These are phyloP conservation scores for Alternaria sp. DNA, from an alignment of 2,329 filamentous ascomycete species.

Conservation along the genomic window DNA sequence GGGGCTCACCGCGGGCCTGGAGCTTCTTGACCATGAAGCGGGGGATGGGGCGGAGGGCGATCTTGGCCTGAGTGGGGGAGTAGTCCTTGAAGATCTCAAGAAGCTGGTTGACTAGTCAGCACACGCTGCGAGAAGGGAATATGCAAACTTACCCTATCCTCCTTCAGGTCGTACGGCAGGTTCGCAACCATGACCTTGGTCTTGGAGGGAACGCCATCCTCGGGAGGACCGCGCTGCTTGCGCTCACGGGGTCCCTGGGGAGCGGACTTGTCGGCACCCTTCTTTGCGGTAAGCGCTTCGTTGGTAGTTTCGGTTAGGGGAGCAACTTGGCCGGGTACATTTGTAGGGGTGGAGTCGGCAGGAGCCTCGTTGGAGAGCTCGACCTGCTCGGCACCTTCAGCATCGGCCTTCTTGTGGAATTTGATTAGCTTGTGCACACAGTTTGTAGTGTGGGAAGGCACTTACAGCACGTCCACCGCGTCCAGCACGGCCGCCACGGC, in stretches of 20 bases:
- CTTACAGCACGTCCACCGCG: slow-evolving; percentile 74
- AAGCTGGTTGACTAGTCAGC: slow-evolving; percentile 67
- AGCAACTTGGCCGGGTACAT: slow-evolving; percentile 61
- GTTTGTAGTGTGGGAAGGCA: slow-evolving; percentile 15
- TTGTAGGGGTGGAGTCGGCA: slow-evolving; percentile 55
- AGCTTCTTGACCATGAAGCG: slow-evolving; percentile 99
- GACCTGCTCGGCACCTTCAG: slow-evolving; percentile 53
- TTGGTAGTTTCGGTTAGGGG: slow-evolving; percentile 63
- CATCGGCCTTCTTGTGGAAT: slow-evolving; percentile 56
- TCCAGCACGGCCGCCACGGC: slow-evolving; percentile 67
- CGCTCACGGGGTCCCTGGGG: slow-evolving; percentile 64
- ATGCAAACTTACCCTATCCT: slow-evolving; percentile 80
- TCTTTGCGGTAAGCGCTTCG: slow-evolving; percentile 64
- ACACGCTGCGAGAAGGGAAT: neutral
- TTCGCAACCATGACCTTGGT: slow-evolving; percentile 99
- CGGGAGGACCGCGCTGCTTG: slow-evolving; percentile 91
- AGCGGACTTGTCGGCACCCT: slow-evolving; percentile 59
- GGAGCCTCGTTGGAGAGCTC: slow-evolving; percentile 60
- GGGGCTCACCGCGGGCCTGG: slow-evolving; percentile 94
- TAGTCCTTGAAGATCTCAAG: slow-evolving; percentile 97
- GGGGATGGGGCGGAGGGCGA: slow-evolving; percentile 96
- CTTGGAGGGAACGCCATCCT: slow-evolving; percentile 97
- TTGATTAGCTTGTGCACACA: slow-evolving; percentile 16
- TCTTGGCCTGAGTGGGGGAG: slow-evolving; percentile 94
- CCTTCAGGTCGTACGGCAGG: slow-evolving; percentile 95